Base-by-base conservation (phyloP, 495 filamentous ascomycete species). In the Melanomma pulvis-pyrius region DNA sequence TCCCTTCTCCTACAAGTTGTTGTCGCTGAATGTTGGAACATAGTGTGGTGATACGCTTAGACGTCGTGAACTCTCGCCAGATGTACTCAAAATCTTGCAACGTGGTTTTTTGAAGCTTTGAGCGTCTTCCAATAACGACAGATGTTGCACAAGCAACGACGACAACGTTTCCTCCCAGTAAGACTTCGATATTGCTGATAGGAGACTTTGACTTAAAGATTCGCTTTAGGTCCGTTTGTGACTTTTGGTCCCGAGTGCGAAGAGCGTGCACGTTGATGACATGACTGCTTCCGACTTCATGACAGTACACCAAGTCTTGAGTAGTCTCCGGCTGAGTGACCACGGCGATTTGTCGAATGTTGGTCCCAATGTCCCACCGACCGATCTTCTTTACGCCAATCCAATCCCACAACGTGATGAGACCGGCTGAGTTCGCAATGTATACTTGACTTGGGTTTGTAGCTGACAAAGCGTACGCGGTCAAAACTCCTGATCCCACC, bases 401-500 rank as follows among this genome's bases (percentile, higher is more conserved):
- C 92, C 92, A 97, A 71, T 96, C 82, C 83, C 92, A 91, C 34
- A 84, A 75, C 76, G 84, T 88, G 21, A 96, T 79, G 25, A 74
- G 77, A 0, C 89, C 91, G 61, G 80, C 78, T 17, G 82, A 84
- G 44, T 86, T 90, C 22, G 88, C 87, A 19, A 94, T 83, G 81
- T 89, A 92, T 32, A 96, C 63, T 30, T 83, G 74, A 52, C 88
- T 83, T 0, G 81, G 65, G 12, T 86, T 79, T 24, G 74, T 73
- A 9, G 83, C 81, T 19, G 89, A 93, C 8, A 92, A 62, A 19
- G 78, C 77, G 54, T 84, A 87, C 19, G 86, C 81, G 28, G 80
- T 72, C 2, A 88, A 73, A 9, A 68, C 70, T 12, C 79, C 74
- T 8, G 67, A 70, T 21, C 73, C 56, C 22, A 76, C 65, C 32